Evolutionary conservation across 208 protist genomes (phyloP), one percentile per base, ranked within the genome.

Genomic region (Vickermania spadyakhi): DNA sequence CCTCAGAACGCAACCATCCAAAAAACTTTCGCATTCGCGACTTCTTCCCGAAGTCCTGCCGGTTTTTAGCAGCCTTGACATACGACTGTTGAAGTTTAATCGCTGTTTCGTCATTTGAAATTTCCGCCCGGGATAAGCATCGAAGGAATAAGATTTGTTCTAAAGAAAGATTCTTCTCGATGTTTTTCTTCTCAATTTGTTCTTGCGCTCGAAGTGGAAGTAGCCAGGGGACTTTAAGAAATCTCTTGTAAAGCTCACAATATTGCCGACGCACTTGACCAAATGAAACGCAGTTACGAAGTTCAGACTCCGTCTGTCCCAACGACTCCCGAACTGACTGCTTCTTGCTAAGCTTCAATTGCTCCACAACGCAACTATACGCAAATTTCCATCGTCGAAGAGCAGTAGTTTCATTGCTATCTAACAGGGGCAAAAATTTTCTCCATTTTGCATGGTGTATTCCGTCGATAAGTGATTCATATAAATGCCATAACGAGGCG

Each of bases 91-190:
- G 84, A 41, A 71, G 73, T n/a, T 31, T 25, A 27, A 60, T 28
- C 0, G 53, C 54, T 14, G 79, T 63, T 51, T 64, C 52, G 54
- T 91, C 87, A n/a, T 58, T 55, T 28, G 54, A 30, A 3, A 94
- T 60, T 60, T 91, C 82, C 0, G 84, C 73, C 28, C 79, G 73
- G 1, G 87, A 64, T 4, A 94, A 53, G 56, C 81, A 91, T 7
- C 84, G 81, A 3, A 94, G 56, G 64, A 91, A 87, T n/a, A 88
- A 56, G 3, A 88, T 25, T 62, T 94, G 87, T 36, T 83, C 58
- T 22, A 94, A 56, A 0, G 73, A 73, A 5, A 91, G 65, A 29
- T 72, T 36, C 1, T 71, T 51, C 61, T 94, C 87, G n/a, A 94
- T 58, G 5, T 60, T 31, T 57, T 18, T 7, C 36, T 91, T 42